Conservation (phyloP, 2,329 filamentous ascomycete species). For the Pseudogymnoascus sp. region DNA sequence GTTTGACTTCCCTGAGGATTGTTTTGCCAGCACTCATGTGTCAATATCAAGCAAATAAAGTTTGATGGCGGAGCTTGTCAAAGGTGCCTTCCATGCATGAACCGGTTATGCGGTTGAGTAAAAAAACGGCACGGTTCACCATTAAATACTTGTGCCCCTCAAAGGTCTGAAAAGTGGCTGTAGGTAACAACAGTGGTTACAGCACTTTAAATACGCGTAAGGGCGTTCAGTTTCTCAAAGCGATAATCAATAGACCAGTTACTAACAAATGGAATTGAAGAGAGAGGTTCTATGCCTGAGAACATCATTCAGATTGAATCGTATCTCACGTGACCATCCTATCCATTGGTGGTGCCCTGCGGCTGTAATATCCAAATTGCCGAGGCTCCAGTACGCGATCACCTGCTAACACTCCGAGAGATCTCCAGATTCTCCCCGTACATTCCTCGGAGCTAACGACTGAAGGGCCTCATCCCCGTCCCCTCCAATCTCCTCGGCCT, state of each 20-base stretch:
- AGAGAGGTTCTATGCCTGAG: no score
- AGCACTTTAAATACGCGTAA: no score
- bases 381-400: constrained; percentile 2
- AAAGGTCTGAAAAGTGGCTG: no score
- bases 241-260: no score
- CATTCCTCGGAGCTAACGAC: background rate
- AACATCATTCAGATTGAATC: background rate
- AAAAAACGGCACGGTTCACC: no score
- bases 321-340: background rate
- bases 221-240: no score
- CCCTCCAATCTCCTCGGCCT: constrained; percentile 10
- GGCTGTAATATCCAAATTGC: constrained; percentile 3
- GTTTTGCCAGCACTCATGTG: background rate
- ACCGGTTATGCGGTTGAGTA: background rate
- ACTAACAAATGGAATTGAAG: no score
- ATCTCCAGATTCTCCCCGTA: background rate
- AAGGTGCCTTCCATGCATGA: background rate
- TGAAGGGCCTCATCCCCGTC: constrained; percentile 7
- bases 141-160: no score
- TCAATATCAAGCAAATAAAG: background rate
- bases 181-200: no score
- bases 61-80: background rate
- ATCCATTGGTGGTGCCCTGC: background rate
- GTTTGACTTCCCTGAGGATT: constrained; percentile 1
- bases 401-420: constrained; percentile 4